These are phyloP conservation scores for Westerdykella ornata DNA, from an alignment of 2,329 filamentous ascomycete species.

Conservation along the genomic window DNA sequence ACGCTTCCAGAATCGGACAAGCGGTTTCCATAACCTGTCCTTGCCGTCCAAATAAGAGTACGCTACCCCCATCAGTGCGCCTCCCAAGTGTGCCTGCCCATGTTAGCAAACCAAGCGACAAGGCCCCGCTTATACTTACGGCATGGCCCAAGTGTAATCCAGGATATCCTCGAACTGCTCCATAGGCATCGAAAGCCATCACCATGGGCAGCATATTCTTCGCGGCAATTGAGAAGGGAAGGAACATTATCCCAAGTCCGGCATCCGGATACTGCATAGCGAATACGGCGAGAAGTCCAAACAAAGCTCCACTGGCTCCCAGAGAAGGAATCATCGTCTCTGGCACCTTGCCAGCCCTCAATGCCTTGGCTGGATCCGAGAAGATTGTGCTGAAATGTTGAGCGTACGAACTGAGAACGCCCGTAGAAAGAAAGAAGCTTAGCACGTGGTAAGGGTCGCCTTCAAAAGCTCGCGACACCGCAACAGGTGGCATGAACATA, in stretches of 20 bases:
- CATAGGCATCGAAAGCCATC: constrained; percentile 31
- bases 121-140: constrained; percentile 15
- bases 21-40: constrained; percentile 29
- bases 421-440: constrained; percentile 27
- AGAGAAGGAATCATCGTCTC: constrained; percentile 24
- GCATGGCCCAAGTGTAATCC: constrained; percentile 30
- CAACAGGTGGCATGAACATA: constrained; percentile 27
- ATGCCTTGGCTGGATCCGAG: constrained; percentile 2
- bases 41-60: constrained; percentile 33
- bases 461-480: constrained; percentile 25
- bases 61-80: constrained; percentile 23
- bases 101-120: constrained; percentile 9
- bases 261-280: constrained; percentile 29
- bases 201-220: constrained; percentile 25
- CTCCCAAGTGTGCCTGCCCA: constrained; percentile 29
- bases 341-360: constrained; percentile 12
- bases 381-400: constrained; percentile 27
- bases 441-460: constrained; percentile 25
- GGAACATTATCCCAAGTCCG: constrained; percentile 27
- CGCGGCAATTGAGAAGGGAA: constrained; percentile 27
- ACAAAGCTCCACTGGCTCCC: constrained; percentile 32
- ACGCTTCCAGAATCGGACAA: constrained; percentile 26
- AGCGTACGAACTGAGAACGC: constrained; percentile 25
- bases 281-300: constrained; percentile 22
- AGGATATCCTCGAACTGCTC: constrained; percentile 24